These are phyloP conservation scores for Akanthomyces muscarius DNA, from an alignment of 2,329 filamentous ascomycete genomes.

Conservation along the genomic window DNA sequence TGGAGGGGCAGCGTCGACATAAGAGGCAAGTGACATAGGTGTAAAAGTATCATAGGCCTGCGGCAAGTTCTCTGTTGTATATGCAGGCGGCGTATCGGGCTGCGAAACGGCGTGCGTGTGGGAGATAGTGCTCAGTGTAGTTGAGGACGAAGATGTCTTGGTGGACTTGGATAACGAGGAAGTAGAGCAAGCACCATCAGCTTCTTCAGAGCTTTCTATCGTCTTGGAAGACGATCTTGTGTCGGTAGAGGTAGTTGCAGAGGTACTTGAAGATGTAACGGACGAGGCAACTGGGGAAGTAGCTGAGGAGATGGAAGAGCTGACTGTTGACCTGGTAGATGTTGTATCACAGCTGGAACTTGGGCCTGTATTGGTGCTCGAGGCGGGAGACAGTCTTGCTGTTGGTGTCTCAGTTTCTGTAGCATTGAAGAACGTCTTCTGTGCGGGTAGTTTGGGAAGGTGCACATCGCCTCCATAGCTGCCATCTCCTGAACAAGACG, in stretches of 20 bases:
- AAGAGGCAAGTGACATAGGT: constrained; percentile 7
- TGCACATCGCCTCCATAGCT: constrained; percentile 4
- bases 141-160: background rate
- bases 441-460: constrained; percentile 5
- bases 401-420: background rate
- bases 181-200: background rate
- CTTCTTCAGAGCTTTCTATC: background rate
- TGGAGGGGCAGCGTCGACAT: background rate
- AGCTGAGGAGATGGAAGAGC: background rate
- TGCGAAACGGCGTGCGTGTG: background rate
- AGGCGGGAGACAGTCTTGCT: background rate
- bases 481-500: background rate
- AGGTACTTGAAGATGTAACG: background rate
- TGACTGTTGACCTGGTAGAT: background rate
- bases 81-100: background rate
- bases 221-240: background rate
- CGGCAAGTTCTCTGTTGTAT: background rate
- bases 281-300: background rate
- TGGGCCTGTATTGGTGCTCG: background rate
- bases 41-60: constrained; percentile 11
- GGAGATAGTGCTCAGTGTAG: background rate
- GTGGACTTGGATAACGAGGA: background rate
- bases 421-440: constrained; percentile 4
- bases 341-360: constrained; percentile 5
- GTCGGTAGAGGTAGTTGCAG: background rate